Evolutionary conservation across 2,329 filamentous ascomycete genomes (phyloP).

Genomic region (Exophiala spinifera): DNA sequence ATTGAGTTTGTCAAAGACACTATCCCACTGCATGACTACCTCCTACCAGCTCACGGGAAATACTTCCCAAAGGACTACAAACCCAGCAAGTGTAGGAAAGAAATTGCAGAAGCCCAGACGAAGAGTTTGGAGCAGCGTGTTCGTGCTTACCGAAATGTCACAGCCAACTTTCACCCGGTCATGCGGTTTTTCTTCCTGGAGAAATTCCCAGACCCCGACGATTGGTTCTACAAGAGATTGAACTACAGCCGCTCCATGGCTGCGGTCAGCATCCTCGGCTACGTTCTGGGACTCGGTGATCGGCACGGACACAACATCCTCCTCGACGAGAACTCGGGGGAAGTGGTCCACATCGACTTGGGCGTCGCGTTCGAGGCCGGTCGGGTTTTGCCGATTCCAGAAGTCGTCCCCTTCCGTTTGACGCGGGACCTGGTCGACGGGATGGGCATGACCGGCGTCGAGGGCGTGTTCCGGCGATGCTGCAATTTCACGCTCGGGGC

Average conservation of each 20-base stretch:
- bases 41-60: slow-evolving; percentile 82
- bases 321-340: slow-evolving; percentile 81
- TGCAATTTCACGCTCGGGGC: slow-evolving; percentile 97
- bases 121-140: slow-evolving; percentile 69
- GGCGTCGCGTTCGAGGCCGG: slow-evolving; percentile 97
- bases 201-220: slow-evolving; percentile 85
- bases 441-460: slow-evolving; percentile 92
- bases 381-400: slow-evolving; percentile 88
- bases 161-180: slow-evolving; percentile 81
- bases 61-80: slow-evolving; percentile 86
- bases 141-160: slow-evolving; percentile 71
- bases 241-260: slow-evolving; percentile 93
- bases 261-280: slow-evolving; percentile 90
- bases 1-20: slow-evolving; percentile 98
- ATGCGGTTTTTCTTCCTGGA: slow-evolving; percentile 98
- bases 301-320: slow-evolving; percentile 96
- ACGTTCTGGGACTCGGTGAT: slow-evolving; percentile 89
- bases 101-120: slow-evolving; percentile 70
- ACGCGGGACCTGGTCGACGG: slow-evolving; percentile 94
- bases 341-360: slow-evolving; percentile 94
- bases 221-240: slow-evolving; percentile 86
- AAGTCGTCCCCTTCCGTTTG: slow-evolving; percentile 91
- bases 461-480: slow-evolving; percentile 95
- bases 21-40: slow-evolving; percentile 83
- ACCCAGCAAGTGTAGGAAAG: slow-evolving; percentile 69